Evolutionary conservation across 108 stramenopile genomes (phyloP), one percentile per base, ranked within the genome.

Genomic region (Aurantiochytrium sp.): DNA sequence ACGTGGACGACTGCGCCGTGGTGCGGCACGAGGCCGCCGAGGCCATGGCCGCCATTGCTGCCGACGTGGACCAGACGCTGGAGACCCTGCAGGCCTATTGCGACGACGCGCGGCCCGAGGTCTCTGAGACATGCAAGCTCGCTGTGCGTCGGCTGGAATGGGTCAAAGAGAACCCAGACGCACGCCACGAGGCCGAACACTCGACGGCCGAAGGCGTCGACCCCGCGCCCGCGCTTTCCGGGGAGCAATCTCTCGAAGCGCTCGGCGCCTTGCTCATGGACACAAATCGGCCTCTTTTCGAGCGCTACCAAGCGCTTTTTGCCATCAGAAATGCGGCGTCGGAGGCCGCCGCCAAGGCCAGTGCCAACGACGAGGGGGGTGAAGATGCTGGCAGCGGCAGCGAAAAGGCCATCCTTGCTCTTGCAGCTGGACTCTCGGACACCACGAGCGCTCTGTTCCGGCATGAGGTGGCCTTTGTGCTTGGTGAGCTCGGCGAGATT

Each of bases 381-480:
- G 35, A 35, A 35, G 35, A 35, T 35, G 35, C 35, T 35, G 35
- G 35, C 35, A 35, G 2, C 35, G 35, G 35, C 35, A 96, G 93
- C 21, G 94, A 89, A 83, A 96, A 94, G 59, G 92, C 96, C 5
- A 97, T 97, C 35, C 73, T 91, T 71, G 94, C 96, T 88, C 93
- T 99, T 28, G 92, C 97, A 18, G 89, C 90, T 28, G 96, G 96
- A 35, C 72, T 95, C 28, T 72, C 92, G 51, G 97, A 97, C 76
- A 91, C 92, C 10, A 93, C 93, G 47, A 95, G 93, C 64, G 95
- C 98, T 1, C 91, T 99, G 23, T 93, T 99, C 71, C 94, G 98
- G 60, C 99, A 99, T 95, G 99, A 99, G 93, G 97, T 99, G 55
- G 99, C 99, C 8, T 99, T 97, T 91, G 98, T 99, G 10, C 92